Evolutionary conservation across 2,329 filamentous ascomycete species (phyloP), one percentile per base, ranked within the genome.

Genomic region (Geosmithia morbida): DNA sequence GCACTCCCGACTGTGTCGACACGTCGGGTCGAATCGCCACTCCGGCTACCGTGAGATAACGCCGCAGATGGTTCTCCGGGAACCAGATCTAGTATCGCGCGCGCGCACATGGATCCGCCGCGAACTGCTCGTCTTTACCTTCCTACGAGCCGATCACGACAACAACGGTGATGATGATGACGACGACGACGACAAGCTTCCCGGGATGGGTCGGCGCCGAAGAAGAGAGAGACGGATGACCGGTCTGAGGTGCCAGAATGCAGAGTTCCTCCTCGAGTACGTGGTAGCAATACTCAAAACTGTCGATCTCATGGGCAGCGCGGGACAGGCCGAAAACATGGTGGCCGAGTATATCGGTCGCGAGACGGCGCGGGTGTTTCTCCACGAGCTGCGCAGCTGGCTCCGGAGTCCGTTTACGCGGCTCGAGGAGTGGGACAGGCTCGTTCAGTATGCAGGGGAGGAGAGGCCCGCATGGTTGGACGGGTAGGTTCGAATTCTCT

Each of bases 251-350:
- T 74, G 74, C 5, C 81, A 77, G 53, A 90, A 89, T 56, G 77
- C 83, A 7, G 88, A 94, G 57, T 94, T 89, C 51, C 63, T 96
- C 11, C 72, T 96, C 10, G 86, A 94, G 57, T 95, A 94, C 60
- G 78, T 94, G 47, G 66, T 96, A 41, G 83, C 84, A 10, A 84
- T 96, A 19, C 65, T 96, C 49, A 89, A 86, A 60, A 86, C 80
- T 0, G 78, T 92, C 16, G 87, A 95, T 57, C 72, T 89, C 4
- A 87, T 87, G 62, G 85, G 79, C 3, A 86, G 83, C 51, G 74
- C 75, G 40, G 88, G 87, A 0, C 79, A 85, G 55, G 87, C 87
- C 0, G 86, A 92, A 59, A 79, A 86, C 41, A 74, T 95, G 64
- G 61, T 96, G 39, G 68, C 77, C 19, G 86, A 92, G 45, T 92